Conservation (phyloP, 306 rosid species). For the Quercus cerris region DNA sequence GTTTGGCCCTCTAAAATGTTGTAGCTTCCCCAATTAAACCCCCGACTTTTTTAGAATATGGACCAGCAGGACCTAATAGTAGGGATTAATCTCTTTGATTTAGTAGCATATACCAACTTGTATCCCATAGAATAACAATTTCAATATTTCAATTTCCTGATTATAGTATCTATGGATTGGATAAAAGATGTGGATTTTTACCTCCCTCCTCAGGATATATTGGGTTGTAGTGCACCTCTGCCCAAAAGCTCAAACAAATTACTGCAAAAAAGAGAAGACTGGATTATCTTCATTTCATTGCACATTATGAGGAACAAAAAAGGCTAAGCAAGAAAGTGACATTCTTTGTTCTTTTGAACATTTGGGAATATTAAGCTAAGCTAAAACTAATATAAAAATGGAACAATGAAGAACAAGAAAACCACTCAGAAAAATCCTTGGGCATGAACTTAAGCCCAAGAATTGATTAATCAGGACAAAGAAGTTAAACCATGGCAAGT, state of each 20-base stretch:
- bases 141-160: neutral
- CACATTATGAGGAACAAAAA: neutral
- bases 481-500: neutral
- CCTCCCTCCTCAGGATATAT: conserved; percentile 61
- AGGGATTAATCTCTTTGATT: neutral
- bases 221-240: conserved; percentile 65
- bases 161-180: neutral
- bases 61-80: neutral
- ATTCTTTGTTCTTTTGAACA: neutral
- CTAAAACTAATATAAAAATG: neutral
- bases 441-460: neutral
- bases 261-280: conserved; percentile 29
- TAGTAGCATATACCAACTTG: neutral
- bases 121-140: neutral
- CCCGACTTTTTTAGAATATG: neutral
- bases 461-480: neutral
- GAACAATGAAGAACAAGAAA: neutral
- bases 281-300: neutral
- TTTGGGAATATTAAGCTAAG: neutral
- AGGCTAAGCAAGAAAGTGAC: neutral
- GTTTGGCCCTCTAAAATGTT: neutral
- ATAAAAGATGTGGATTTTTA: conserved; percentile 16
- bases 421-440: neutral
- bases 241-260: conserved; percentile 62
- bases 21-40: neutral